These are phyloP conservation scores for Pilasporangium apinafurcum DNA, from an alignment of 352 stramenopile genomes.

Conservation along the genomic window DNA sequence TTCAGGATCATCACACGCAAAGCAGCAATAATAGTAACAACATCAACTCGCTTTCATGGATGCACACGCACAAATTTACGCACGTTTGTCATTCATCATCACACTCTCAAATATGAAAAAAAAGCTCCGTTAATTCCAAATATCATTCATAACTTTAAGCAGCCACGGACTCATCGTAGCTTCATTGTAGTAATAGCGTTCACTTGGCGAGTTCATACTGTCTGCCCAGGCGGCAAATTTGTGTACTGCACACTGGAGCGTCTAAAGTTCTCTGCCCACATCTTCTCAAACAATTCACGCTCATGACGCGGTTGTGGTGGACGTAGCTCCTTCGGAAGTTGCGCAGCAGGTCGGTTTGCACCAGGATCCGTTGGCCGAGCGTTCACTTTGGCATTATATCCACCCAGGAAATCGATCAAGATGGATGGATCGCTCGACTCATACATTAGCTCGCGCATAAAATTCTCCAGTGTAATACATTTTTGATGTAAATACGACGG, in stretches of 20 bases:
- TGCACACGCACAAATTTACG: no score
- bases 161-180: background rate
- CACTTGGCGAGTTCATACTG: background rate
- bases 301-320: conserved; percentile 92
- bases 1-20: no score
- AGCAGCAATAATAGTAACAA: no score
- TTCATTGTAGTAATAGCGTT: background rate
- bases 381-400: conserved; percentile 76
- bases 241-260: conserved; percentile 79
- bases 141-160: no score
- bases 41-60: no score
- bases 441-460: conserved; percentile 87
- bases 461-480: conserved; percentile 85
- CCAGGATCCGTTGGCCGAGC: conserved; percentile 55
- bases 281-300: conserved; percentile 93
- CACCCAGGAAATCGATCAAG: conserved; percentile 79
- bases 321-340: conserved; percentile 83
- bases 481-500: conserved; percentile 85
- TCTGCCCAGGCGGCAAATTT: conserved; percentile 7
- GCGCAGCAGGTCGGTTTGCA: conserved; percentile 55
- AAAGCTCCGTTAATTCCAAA: background rate
- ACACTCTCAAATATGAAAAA: conserved; percentile 1
- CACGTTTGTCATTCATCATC: background rate
- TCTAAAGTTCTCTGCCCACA: conserved; percentile 97
- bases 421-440: conserved; percentile 68